These are phyloP conservation scores for Coemansia interrupta DNA, from an alignment of 192 early-diverging fungal species.

Conservation along the genomic window DNA sequence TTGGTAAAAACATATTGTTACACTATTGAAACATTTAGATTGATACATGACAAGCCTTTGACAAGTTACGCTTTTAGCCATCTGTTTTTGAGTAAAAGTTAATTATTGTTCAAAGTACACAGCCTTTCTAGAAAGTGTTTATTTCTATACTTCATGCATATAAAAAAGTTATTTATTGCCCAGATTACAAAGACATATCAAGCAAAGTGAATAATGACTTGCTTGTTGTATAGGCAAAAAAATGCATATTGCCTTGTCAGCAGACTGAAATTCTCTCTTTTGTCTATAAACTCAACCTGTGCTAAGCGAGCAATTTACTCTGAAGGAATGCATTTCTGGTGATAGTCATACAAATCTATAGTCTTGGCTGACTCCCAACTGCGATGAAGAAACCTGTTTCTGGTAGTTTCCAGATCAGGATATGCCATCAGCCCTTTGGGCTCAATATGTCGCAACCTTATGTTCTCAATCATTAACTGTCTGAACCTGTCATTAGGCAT, in stretches of 20 bases:
- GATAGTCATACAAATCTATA: slow-evolving; percentile 54
- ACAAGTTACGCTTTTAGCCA: too few relatives aligned
- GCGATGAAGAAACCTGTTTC: slow-evolving; percentile 58
- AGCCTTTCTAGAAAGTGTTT: too few relatives aligned
- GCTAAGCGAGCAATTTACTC: slow-evolving; percentile 56
- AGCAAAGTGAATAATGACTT: background rate
- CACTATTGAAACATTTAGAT: too few relatives aligned
- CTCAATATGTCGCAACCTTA: slow-evolving; percentile 72
- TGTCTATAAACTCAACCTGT: slow-evolving; percentile 80
- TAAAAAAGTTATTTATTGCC: too few relatives aligned
- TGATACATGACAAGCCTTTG: too few relatives aligned
- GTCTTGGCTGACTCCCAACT: slow-evolving; percentile 62
- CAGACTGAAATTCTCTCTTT: slow-evolving; percentile 86
- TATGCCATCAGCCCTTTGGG: slow-evolving; percentile 71
- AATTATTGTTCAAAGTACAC: too few relatives aligned
- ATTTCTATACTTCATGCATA: too few relatives aligned
- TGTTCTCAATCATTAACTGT: slow-evolving; percentile 83
- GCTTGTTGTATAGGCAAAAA: slow-evolving; percentile 47
- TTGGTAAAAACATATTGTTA: too few relatives aligned
- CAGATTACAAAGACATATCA: background rate
- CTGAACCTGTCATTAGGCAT: slow-evolving; percentile 88
- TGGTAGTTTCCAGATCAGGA: slow-evolving; percentile 69
- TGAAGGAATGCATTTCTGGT: slow-evolving; percentile 13
- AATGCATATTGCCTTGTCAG: slow-evolving; percentile 85
- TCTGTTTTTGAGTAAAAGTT: too few relatives aligned